Percentiles rank a stretch among this genome's conserved stretches.
Evolutionary conservation across 345 rosid genomes (phyloP).

Genomic region (Brassica carinata): DNA sequence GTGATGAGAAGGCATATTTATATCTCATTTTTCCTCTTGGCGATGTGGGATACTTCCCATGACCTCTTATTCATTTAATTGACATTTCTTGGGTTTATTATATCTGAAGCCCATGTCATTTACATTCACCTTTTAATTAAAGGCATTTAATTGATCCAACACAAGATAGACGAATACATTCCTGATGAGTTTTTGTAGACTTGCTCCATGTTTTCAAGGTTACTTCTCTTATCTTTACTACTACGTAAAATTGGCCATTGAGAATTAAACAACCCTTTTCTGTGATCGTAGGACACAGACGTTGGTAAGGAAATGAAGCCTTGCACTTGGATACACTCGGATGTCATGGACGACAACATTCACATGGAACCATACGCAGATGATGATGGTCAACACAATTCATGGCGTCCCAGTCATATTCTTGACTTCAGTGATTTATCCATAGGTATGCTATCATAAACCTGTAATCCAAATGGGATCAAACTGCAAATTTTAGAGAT

Average conservation of each 20-base stretch:
- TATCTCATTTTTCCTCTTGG: too few relatives aligned
- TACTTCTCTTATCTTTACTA: not conserved
- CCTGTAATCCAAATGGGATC: not conserved
- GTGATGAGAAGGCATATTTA: too few relatives aligned
- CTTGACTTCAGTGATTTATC: conserved; percentile 84
- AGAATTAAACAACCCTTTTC: too few relatives aligned
- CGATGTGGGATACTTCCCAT: too few relatives aligned
- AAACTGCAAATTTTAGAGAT: not conserved
- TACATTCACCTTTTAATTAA: too few relatives aligned
- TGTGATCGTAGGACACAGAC: conserved; percentile 49
- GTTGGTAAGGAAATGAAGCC: conserved; percentile 50
- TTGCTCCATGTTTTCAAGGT: conserved; percentile 64
- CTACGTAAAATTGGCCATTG: too few relatives aligned
- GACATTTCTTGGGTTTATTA: too few relatives aligned
- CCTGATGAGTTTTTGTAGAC: conserved; percentile 66
- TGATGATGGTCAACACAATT: conserved; percentile 43
- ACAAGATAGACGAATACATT: conserved; percentile 69
- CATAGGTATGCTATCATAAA: conserved; percentile 41
- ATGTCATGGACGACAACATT: conserved; percentile 92
- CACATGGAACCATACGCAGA: conserved; percentile 62
- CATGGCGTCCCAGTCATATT: conserved; percentile 77
- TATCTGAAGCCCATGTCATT: too few relatives aligned
- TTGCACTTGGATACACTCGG: conserved; percentile 86
- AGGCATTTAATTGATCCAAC: too few relatives aligned
- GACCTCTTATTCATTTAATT: too few relatives aligned